phyloP scores from a whole-genome alignment of 495 filamentous ascomycete species.

The Daldinia grandis region DNA sequence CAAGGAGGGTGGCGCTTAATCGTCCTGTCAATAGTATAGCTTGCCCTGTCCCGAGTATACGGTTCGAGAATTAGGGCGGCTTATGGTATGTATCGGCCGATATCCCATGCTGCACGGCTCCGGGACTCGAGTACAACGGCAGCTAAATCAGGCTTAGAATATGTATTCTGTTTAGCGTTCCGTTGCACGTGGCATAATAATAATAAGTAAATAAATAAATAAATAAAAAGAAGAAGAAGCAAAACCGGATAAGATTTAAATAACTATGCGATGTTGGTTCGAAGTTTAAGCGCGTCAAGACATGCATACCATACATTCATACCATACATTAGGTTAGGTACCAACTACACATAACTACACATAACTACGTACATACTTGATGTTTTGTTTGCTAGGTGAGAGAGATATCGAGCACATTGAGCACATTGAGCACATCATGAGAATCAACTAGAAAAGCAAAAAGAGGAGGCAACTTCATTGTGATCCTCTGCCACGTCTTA shows the following conservation, averaged over 20 bases:
- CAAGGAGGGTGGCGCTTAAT: neutral
- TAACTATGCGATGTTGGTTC: too few species aligned
- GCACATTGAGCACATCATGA: neutral
- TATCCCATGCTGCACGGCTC: neutral
- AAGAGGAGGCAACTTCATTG: neutral
- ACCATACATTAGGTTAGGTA: too few species aligned
- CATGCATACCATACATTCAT: neutral
- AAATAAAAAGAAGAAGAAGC: too few species aligned
- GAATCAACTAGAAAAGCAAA: neutral
- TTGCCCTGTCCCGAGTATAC: neutral
- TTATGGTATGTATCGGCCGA: neutral
- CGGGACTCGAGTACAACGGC: too few species aligned
- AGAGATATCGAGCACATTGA: neutral
- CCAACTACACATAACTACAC: too few species aligned
- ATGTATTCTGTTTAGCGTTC: too few species aligned
- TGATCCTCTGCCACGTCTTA: neutral
- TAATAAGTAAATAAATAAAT: too few species aligned
- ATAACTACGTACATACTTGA: neutral
- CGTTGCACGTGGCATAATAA: neutral
- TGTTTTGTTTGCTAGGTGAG: too few species aligned
- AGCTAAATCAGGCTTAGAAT: too few species aligned
- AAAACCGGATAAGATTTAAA: neutral
- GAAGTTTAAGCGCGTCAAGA: too few species aligned
- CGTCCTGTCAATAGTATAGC: neutral
- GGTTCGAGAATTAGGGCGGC: constrained; percentile 2